Percentiles rank a stretch among this genome's conserved stretches.
phyloP scores from a whole-genome alignment of 169 alveolate species.

The Hepatocystis sp. region DNA sequence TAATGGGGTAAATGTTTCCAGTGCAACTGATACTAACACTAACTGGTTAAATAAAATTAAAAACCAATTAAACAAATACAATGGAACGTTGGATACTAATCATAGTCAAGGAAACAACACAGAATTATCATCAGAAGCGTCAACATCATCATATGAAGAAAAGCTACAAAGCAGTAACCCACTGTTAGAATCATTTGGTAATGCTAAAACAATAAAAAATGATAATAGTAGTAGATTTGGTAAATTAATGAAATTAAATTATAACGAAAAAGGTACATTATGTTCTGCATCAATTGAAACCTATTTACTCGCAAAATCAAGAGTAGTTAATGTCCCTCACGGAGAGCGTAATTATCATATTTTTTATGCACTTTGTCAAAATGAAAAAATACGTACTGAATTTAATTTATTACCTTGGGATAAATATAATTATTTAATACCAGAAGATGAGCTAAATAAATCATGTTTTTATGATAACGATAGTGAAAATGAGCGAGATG shows the following conservation, averaged over 20 bases:
- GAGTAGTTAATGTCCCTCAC: slow-evolving; percentile 91
- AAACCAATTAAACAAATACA: too few relatives aligned
- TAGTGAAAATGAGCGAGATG: neutral
- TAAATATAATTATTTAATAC: slow-evolving; percentile 55
- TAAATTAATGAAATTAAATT: slow-evolving; percentile 94
- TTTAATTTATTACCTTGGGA: slow-evolving; percentile 70
- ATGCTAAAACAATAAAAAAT: slow-evolving; percentile 98
- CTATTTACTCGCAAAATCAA: slow-evolving; percentile 96
- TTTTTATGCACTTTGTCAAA: slow-evolving; percentile 92
- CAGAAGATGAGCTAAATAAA: neutral
- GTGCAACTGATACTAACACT: neutral
- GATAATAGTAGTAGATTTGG: slow-evolving; percentile 99
- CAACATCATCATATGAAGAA: slow-evolving; percentile 75
- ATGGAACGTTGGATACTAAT: too few relatives aligned
- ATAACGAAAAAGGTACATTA: slow-evolving; percentile 91
- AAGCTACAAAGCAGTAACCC: slow-evolving; percentile 96
- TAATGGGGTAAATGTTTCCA: too few relatives aligned
- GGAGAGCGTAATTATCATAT: slow-evolving; percentile 98
- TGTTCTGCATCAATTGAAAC: slow-evolving; percentile 95
- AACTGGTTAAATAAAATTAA: too few relatives aligned
- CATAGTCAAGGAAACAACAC: too few relatives aligned
- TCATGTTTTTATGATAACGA: neutral
- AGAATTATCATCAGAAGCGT: too few relatives aligned
- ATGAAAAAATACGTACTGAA: slow-evolving; percentile 19
- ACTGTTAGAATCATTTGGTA: slow-evolving; percentile 98